Evolutionary conservation across 352 stramenopile species (phyloP).

Genomic region (Phytopythium aichiense): DNA sequence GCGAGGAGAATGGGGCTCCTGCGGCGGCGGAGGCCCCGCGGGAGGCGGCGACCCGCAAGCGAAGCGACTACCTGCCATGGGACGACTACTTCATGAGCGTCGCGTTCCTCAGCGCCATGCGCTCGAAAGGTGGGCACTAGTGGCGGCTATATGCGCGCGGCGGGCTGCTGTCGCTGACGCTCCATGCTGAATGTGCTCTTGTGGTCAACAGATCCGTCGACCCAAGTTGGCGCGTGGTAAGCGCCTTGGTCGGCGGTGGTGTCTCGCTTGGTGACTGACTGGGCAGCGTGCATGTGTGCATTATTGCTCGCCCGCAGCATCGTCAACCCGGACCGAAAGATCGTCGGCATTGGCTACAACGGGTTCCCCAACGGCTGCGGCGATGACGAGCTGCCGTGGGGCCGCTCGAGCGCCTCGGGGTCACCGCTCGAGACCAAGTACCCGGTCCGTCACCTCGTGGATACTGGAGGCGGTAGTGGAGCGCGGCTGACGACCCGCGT

Average conservation of each 20-base stretch:
- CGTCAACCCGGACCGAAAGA: constrained; percentile 94
- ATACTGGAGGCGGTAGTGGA: background rate
- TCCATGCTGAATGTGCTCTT: constrained; percentile 6
- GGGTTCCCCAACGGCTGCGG: constrained; percentile 96
- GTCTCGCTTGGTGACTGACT: background rate
- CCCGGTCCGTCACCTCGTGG: constrained; percentile 39
- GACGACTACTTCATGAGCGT: constrained; percentile 99
- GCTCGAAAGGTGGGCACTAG: constrained; percentile 93
- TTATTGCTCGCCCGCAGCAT: constrained; percentile 50
- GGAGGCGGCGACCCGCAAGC: constrained; percentile 39
- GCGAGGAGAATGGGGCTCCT: background rate
- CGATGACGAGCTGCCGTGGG: constrained; percentile 96
- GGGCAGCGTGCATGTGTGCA: background rate
- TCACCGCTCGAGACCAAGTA: constrained; percentile 95
- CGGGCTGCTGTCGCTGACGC: background rate
- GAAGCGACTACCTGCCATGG: constrained; percentile 93
- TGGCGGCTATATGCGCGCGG: background rate
- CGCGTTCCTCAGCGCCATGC: constrained; percentile 97
- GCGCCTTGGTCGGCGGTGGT: background rate
- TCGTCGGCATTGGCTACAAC: constrained; percentile 99
- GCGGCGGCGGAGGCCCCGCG: background rate
- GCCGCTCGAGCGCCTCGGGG: constrained; percentile 49
- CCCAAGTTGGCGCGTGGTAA: constrained; percentile 95
- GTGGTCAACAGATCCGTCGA: constrained; percentile 87
- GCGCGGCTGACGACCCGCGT: background rate